phyloP scores from a whole-genome alignment of 768 basidiomycete species.

The Boletus tomentosulus region DNA sequence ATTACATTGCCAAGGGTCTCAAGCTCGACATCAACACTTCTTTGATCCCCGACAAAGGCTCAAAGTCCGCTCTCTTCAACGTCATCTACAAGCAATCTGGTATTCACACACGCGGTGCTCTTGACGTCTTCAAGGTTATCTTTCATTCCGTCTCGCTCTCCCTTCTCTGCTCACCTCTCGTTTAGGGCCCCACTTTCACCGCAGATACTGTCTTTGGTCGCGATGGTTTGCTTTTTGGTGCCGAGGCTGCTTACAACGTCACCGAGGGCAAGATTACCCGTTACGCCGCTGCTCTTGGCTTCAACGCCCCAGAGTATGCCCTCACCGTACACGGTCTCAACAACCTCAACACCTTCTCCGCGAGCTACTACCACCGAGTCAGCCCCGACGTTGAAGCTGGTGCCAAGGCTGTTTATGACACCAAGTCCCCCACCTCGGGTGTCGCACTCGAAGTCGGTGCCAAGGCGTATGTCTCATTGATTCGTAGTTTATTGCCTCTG shows the following conservation, averaged over 20 bases:
- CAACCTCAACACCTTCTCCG: conserved; percentile 90
- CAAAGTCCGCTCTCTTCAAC: conserved; percentile 79
- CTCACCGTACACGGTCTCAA: conserved; percentile 91
- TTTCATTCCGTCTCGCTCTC: conserved; percentile 5
- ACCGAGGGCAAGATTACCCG: conserved; percentile 88
- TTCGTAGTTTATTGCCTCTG: not conserved
- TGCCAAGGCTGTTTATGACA: conserved; percentile 95
- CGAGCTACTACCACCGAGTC: conserved; percentile 98
- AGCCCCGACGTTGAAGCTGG: conserved; percentile 88
- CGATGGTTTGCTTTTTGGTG: conserved; percentile 96
- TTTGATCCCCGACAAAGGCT: conserved; percentile 81
- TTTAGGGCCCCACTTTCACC: conserved; percentile 93
- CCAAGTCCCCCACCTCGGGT: conserved; percentile 81
- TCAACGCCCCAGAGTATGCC: conserved; percentile 94
- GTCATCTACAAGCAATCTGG: conserved; percentile 94
- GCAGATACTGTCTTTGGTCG: conserved; percentile 93
- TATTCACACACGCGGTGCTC: conserved; percentile 82
- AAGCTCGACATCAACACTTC: conserved; percentile 88
- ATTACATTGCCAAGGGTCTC: conserved; percentile 95
- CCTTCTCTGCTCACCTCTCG: conserved; percentile 2
- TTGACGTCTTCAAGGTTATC: conserved; percentile 91
- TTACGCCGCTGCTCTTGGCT: conserved; percentile 90
- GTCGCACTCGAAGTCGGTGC: conserved; percentile 93
- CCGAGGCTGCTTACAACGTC: conserved; percentile 95
- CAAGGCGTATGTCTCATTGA: conserved; percentile 67